A percentile compares a stretch with the other conserved stretches of the same genome.
Conservation (phyloP, 2,329 filamentous ascomycete genomes). For the Alternaria arbusti region DNA sequence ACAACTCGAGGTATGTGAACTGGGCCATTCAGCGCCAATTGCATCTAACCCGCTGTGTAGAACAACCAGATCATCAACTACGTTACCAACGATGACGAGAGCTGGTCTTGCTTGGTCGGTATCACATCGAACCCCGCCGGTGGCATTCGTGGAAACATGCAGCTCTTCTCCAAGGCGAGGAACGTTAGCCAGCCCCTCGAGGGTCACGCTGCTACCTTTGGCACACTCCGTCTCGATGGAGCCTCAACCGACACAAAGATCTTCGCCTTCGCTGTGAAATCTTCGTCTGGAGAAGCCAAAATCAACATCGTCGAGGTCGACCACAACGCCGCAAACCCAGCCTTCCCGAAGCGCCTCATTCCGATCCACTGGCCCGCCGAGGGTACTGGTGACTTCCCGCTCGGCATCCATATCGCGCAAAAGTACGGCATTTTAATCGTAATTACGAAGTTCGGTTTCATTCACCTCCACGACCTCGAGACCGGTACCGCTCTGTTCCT, state of each 20-base stretch:
- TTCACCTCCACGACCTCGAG: constrained; percentile 97
- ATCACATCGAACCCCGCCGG: constrained; percentile 93
- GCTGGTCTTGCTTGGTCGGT: constrained; percentile 98
- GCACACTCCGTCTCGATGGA: constrained; percentile 85
- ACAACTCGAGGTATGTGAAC: constrained; percentile 76
- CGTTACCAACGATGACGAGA: constrained; percentile 90
- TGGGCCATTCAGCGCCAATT: constrained; percentile 11
- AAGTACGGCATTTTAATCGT: constrained; percentile 98
- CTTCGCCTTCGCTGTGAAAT: constrained; percentile 94
- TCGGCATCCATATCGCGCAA: constrained; percentile 94
- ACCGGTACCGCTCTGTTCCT: constrained; percentile 96
- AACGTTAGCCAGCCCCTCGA: constrained; percentile 98
- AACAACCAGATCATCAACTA: constrained; percentile 99
- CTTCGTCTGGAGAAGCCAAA: constrained; percentile 82
- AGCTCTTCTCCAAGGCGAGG: constrained; percentile 93
- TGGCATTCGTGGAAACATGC: constrained; percentile 93
- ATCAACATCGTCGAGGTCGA: constrained; percentile 98
- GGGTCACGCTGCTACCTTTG: constrained; percentile 94
- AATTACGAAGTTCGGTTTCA: constrained; percentile 98
- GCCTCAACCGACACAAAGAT: constrained; percentile 91
- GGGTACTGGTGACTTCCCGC: constrained; percentile 95
- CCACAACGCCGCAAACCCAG: constrained; percentile 85
- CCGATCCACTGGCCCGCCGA: constrained; percentile 98
- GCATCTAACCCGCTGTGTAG: constrained; percentile 53
- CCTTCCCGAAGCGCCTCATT: constrained; percentile 93